Base-by-base conservation (phyloP, 495 filamentous ascomycete genomes). In the Aspergillus sclerotiicarbonarius region DNA sequence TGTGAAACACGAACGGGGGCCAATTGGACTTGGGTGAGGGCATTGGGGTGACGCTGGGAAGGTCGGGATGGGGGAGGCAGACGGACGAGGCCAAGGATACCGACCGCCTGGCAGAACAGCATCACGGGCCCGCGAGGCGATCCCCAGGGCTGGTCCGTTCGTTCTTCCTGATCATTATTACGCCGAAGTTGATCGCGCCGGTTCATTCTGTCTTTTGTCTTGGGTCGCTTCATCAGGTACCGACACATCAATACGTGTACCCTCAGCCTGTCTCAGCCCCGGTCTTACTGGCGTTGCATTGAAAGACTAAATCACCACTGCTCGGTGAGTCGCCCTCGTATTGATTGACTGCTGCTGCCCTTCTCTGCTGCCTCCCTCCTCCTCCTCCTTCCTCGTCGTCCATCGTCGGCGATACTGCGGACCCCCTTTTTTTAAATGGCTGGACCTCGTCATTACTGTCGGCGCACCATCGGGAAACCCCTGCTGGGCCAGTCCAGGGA, bases 21-120 rank as follows among this genome's bases (percentile, higher is more conserved):
- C 25, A 25, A 25, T 25, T 25, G 25, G 25, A 25, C 25, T 25
- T 5, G 25, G 25, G 5, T 25, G 25, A 25, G 25, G 25, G 25
- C 25, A 25, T 25, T 25, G 5, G 2, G 2, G 25, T 25, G 25
- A 25, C 5, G 25, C 2, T 25, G 25, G 25, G 25, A 25, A 5
- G 25, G 5, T 25, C 5, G 25, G 25, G 25, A 25, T 15, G 20
- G n/a, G 30, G 13, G 16, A 49, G 25, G 8, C 21, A 13, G n/a
- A 31, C 8, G 5, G 21, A 29, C 16, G 25, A n/a, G n/a, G 47
- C 47, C 47, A 32, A 50, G 47, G 15, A 50, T 50, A 50, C 47
- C 25, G 25, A 50, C 47, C 47, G 47, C 47, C 47, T 16, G 47
- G 47, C 47, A 50, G 25, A 50, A 50, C 29, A 25, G 21, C 21